Evolutionary conservation across 345 rosid genomes (phyloP), one percentile per base, ranked within the genome.

Genomic region (Fremontodendron californicum): DNA sequence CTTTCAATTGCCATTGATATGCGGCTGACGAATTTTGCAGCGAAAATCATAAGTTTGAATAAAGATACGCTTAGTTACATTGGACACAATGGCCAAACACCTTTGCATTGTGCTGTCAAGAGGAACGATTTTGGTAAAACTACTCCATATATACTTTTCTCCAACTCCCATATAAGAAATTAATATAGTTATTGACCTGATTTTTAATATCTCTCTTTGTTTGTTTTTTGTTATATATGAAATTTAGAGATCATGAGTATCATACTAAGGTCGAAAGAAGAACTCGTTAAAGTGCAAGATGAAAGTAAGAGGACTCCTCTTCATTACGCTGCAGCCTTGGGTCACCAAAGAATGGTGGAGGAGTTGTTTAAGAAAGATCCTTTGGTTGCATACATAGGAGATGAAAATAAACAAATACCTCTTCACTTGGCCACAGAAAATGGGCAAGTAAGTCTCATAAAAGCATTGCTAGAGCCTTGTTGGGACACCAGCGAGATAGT

Each of bases 301-400:
- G 11, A 25, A 4, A 35, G 18, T 9, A 35, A 18, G 5, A 21
- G 74, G 33, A 73, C 16, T 54, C 57, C 80, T 0, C 75, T 77
- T 55, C 64, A 73, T 67, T 48, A 55, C 45, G 83, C 80, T 0
- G 80, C 77, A 2, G 43, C 55, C 11, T 45, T 68, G 2, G 61
- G 62, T 25, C 9, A 21, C 40, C 8, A 11, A 3, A 16, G 21
- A 16, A 55, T 65, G 18, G 76, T 52, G 3, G 6, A 54, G 18
- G 0, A 10, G 6, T 15, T 81, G 13, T 16, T 58, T 3, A 5
- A 72, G 1, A 1, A 29, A 9, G n/a, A 46, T 43, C 0, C 8
- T 13, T 18, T 3, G 1, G 6, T n/a, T 46, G 75, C 31, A 54
- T 65, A 73, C 35, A 0, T 3, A 7, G 2, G 1, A 0, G 78